Percentiles rank a stretch among this genome's conserved stretches.
Conservation (phyloP, 495 filamentous ascomycete genomes). For the Cercophora sp. region DNA sequence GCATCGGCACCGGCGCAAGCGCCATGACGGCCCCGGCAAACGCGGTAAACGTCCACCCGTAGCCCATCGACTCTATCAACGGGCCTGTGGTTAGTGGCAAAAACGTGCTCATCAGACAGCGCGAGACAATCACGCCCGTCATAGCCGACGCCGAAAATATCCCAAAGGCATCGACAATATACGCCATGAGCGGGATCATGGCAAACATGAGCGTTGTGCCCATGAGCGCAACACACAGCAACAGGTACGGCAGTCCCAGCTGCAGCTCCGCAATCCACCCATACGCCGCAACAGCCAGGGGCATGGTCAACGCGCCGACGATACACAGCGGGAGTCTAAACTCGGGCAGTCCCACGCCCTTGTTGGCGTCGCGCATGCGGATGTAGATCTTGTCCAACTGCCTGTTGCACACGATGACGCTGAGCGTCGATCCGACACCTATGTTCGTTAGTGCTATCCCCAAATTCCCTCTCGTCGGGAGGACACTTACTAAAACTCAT, state of each 20-base stretch:
- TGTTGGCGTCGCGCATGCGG: conserved; percentile 35
- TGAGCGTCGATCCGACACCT: conserved; percentile 50
- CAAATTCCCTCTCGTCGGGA: background rate
- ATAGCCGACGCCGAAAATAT: conserved; percentile 53
- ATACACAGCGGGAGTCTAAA: conserved; percentile 50
- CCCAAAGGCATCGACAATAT: conserved; percentile 56
- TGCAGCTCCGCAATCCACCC: conserved; percentile 44
- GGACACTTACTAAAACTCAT: conserved; percentile 47
- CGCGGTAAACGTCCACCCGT: conserved; percentile 47
- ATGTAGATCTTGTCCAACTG: conserved; percentile 51
- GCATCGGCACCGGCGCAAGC: conserved; percentile 48
- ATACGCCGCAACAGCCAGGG: conserved; percentile 41
- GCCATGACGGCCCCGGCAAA: conserved; percentile 34
- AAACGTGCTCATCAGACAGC: conserved; percentile 53
- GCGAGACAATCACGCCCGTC: conserved; percentile 51
- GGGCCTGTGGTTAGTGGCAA: conserved; percentile 47
- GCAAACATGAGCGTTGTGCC: conserved; percentile 41
- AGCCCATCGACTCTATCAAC: conserved; percentile 42
- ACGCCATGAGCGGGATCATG: conserved; percentile 48
- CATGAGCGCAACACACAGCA: conserved; percentile 40
- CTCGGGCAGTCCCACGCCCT: conserved; percentile 42
- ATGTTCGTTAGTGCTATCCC: conserved; percentile 22
- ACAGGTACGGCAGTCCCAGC: conserved; percentile 36
- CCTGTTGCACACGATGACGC: conserved; percentile 43
- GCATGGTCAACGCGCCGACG: conserved; percentile 38